A percentile compares a stretch with the other conserved stretches of the same genome.
phyloP scores from a whole-genome alignment of 306 rosid species.

The Trifolium repens region DNA sequence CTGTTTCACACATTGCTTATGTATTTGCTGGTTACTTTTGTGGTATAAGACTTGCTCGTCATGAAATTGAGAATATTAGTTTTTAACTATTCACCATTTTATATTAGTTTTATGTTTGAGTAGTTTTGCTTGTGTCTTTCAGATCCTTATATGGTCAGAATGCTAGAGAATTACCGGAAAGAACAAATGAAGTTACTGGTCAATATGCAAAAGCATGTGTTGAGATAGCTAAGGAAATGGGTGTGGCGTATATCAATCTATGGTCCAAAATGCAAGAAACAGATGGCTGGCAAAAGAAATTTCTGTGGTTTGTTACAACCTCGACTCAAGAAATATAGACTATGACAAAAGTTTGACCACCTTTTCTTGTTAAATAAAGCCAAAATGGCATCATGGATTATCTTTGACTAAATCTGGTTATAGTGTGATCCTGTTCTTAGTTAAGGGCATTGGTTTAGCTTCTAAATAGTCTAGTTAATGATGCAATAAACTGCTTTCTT shows the following conservation, averaged over 20 bases:
- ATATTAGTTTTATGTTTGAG: constrained; percentile 31
- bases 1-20: constrained; percentile 16
- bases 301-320: constrained; percentile 66
- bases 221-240: constrained; percentile 75
- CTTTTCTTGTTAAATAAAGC: constrained; percentile 30
- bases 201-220: constrained; percentile 75
- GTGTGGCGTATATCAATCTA: constrained; percentile 58
- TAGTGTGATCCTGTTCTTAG: constrained; percentile 14
- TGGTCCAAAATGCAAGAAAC: constrained; percentile 96
- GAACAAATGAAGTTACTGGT: constrained; percentile 83
- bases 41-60: constrained; percentile 13
- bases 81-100: constrained; percentile 11
- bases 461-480: constrained; percentile 9
- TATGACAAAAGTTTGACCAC: constrained; percentile 12
- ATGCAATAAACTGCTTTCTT: not conserved
- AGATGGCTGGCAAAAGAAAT: constrained; percentile 85
- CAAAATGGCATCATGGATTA: constrained; percentile 19
- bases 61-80: constrained; percentile 27
- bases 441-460: constrained; percentile 5
- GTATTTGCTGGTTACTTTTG: constrained; percentile 12
- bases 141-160: constrained; percentile 79
- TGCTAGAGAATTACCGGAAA: constrained; percentile 67
- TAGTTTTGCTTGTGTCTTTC: constrained; percentile 40
- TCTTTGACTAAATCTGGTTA: constrained; percentile 26
- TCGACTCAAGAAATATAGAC: constrained; percentile 19